Evolutionary conservation across 371 early-diverging fungal species (phyloP).

Genomic region (Zychaea mexicana): DNA sequence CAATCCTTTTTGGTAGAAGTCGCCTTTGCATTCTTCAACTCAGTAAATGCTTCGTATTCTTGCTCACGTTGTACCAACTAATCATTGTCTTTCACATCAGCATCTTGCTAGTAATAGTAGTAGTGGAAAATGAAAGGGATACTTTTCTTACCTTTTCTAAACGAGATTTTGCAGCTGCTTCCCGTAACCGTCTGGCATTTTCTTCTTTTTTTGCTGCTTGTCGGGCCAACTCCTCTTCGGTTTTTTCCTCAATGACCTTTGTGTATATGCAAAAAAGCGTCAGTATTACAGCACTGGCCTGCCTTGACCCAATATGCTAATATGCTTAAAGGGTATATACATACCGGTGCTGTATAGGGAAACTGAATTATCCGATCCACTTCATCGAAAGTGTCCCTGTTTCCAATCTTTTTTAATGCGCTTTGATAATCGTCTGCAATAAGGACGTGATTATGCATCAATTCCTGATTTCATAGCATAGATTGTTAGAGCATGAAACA

Average conservation of each 20-base stretch:
- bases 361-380: slow-evolving; percentile 74
- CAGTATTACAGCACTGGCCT: too few species aligned
- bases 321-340: too few species aligned
- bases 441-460: slow-evolving; percentile 67
- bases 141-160: slow-evolving; percentile 85
- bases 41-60: slow-evolving; percentile 60
- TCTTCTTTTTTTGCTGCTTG: slow-evolving; percentile 78
- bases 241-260: slow-evolving; percentile 70
- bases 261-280: background rate
- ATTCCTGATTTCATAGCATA: slow-evolving; percentile 35
- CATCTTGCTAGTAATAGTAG: background rate
- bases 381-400: slow-evolving; percentile 54
- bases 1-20: slow-evolving; percentile 56
- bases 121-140: too few species aligned
- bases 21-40: slow-evolving; percentile 53
- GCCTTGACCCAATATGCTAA: too few species aligned
- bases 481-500: background rate
- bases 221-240: slow-evolving; percentile 74
- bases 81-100: background rate
- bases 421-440: slow-evolving; percentile 77
- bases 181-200: slow-evolving; percentile 73
- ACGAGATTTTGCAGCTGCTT: slow-evolving; percentile 77
- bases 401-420: slow-evolving; percentile 58
- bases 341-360: slow-evolving; percentile 68
- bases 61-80: slow-evolving; percentile 59